Evolutionary conservation across 164 flowering plant species (phyloP).

Genomic region (Stephania cephalantha): DNA sequence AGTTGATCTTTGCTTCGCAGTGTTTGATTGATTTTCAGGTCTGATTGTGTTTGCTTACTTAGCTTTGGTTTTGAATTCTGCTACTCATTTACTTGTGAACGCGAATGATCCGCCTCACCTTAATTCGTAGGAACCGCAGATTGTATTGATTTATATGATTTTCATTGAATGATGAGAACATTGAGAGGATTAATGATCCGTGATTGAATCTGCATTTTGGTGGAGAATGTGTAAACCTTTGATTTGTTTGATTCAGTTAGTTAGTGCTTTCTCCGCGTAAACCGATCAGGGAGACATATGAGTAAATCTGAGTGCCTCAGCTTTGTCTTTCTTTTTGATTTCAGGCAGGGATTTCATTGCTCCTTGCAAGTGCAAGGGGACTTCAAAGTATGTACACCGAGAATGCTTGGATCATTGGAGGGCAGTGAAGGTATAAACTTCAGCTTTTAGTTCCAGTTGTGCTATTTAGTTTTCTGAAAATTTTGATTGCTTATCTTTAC

Average conservation of each 20-base stretch:
- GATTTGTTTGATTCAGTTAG: neutral
- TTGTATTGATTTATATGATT: too few species aligned
- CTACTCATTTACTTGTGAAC: too few species aligned
- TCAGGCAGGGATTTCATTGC: constrained; percentile 95
- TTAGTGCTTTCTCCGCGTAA: too few species aligned
- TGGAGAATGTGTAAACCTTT: neutral
- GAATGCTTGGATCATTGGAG: constrained; percentile 98
- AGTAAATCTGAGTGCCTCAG: neutral
- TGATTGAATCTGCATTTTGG: too few species aligned
- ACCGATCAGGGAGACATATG: neutral
- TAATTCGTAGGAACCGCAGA: too few species aligned
- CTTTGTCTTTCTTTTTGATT: neutral
- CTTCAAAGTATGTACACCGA: constrained; percentile 90
- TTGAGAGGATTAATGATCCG: neutral
- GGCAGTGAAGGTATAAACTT: constrained; percentile 58
- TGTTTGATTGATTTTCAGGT: too few species aligned
- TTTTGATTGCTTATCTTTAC: too few species aligned
- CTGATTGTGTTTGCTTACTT: too few species aligned
- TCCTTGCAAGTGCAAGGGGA: constrained; percentile 97
- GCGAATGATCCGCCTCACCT: too few species aligned
- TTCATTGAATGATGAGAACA: too few species aligned
- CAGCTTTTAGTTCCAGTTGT: neutral
- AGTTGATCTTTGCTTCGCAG: too few species aligned
- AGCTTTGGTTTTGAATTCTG: too few species aligned
- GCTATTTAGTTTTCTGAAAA: neutral